phyloP scores from a whole-genome alignment of 805 yeast species.

The Komagataella ulmi region DNA sequence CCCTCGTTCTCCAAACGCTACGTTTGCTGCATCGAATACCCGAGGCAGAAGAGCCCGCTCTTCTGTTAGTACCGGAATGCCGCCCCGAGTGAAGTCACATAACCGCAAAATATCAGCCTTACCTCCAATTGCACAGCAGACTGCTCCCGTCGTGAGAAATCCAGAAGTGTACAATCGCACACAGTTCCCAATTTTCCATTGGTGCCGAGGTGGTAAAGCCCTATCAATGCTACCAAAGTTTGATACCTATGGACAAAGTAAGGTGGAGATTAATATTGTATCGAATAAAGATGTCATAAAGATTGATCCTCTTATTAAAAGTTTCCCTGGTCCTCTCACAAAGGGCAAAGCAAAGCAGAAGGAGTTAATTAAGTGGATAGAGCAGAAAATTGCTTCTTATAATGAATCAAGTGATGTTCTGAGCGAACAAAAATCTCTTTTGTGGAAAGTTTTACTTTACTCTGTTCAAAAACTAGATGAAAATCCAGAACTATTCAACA shows the following conservation, averaged over 20 bases:
- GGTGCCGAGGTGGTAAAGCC: slow-evolving; percentile 36
- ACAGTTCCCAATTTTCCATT: slow-evolving; percentile 56
- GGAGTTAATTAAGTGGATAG: slow-evolving; percentile 62
- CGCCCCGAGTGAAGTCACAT: background rate
- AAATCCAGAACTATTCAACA: slow-evolving; percentile 14
- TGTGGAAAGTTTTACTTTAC: slow-evolving; percentile 14
- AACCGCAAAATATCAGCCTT: background rate
- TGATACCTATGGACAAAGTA: slow-evolving; percentile 19
- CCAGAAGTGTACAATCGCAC: background rate
- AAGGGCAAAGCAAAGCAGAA: slow-evolving; percentile 45
- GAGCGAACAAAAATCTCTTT: slow-evolving; percentile 8
- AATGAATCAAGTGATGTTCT: slow-evolving; percentile 7
- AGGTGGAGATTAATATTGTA: slow-evolving; percentile 22
- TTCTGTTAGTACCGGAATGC: background rate
- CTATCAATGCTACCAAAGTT: slow-evolving; percentile 31
- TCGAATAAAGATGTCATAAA: slow-evolving; percentile 18
- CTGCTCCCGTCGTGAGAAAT: background rate
- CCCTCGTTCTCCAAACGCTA: background rate
- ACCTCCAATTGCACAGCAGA: background rate
- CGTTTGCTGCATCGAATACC: background rate
- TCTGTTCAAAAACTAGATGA: slow-evolving; percentile 15
- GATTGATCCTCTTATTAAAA: slow-evolving; percentile 34
- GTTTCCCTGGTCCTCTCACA: slow-evolving; percentile 59
- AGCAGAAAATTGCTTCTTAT: slow-evolving; percentile 15
- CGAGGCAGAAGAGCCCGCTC: background rate